Evolutionary conservation across 1,139 yeast species (phyloP).

Genomic region (Pichia sp.): DNA sequence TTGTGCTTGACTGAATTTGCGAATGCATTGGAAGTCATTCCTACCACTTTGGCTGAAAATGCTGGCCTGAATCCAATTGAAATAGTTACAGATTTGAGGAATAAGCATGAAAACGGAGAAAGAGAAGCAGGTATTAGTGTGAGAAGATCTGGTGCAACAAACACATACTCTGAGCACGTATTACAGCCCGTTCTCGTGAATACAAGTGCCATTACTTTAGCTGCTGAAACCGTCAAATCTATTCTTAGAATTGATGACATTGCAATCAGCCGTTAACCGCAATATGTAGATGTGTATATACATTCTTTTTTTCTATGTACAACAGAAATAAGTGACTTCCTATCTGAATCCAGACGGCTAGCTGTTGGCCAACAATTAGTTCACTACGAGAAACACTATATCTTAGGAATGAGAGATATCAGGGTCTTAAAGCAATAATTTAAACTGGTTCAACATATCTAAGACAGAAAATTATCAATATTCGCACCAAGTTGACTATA

Average conservation of each 20-base stretch:
- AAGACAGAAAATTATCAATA: no score
- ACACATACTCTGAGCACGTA: constrained; percentile 90
- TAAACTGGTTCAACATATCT: no score
- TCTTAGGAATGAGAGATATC: no score
- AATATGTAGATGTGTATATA: neutral
- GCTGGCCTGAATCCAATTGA: constrained; percentile 95
- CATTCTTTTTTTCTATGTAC: neutral
- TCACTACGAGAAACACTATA: neutral
- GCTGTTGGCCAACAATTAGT: no score
- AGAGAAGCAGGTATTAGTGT: constrained; percentile 91
- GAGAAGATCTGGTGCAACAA: constrained; percentile 88
- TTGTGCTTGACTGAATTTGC: constrained; percentile 96
- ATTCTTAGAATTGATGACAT: constrained; percentile 95
- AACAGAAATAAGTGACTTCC: no score
- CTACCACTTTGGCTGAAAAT: constrained; percentile 95
- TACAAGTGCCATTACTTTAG: constrained; percentile 91
- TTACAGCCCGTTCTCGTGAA: constrained; percentile 93
- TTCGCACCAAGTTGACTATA: no score
- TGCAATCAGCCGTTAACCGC: constrained; percentile 61
- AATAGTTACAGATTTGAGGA: constrained; percentile 91
- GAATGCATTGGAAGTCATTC: constrained; percentile 90
- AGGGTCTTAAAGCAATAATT: no score
- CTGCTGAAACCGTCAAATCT: constrained; percentile 94
- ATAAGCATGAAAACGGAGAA: constrained; percentile 88
- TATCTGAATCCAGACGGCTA: no score